Conservation (phyloP, 2,329 filamentous ascomycete species). For the Phyllosticta capitalensis region DNA sequence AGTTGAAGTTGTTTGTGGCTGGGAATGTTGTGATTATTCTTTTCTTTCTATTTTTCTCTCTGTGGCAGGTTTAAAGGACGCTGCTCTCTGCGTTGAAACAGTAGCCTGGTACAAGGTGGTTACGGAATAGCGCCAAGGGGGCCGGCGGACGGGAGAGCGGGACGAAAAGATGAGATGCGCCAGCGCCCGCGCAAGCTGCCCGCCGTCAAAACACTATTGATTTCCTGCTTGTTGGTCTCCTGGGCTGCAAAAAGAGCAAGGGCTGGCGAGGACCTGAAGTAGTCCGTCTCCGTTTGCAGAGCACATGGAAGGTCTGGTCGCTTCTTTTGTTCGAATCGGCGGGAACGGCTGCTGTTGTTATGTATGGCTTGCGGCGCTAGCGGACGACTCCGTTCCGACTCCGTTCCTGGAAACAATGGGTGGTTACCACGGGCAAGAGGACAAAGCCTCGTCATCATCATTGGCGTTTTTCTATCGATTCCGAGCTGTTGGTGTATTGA, state of each 20-base stretch:
- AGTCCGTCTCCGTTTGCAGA: neutral
- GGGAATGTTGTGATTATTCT: neutral
- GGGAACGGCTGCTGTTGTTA: too few species aligned
- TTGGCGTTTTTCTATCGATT: neutral
- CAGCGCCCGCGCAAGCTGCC: too few species aligned
- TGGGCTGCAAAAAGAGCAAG: neutral
- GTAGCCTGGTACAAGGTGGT: neutral
- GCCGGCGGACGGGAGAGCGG: neutral
- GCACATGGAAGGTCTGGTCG: neutral
- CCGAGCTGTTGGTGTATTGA: neutral
- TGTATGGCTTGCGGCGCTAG: neutral
- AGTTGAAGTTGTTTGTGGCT: neutral
- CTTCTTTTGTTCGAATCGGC: neutral
- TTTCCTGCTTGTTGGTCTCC: neutral
- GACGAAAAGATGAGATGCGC: neutral
- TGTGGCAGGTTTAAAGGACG: neutral
- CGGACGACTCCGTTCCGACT: neutral
- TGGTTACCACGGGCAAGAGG: neutral
- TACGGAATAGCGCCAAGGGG: neutral
- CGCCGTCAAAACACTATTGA: neutral
- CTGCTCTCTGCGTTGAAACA: neutral
- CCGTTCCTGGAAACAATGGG: neutral
- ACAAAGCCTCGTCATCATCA: neutral
- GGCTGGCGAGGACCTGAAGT: neutral
- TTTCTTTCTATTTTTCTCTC: too few species aligned